These are phyloP conservation scores for Clohesyomyces aquaticus DNA, from an alignment of 495 filamentous ascomycete species.

Conservation along the genomic window DNA sequence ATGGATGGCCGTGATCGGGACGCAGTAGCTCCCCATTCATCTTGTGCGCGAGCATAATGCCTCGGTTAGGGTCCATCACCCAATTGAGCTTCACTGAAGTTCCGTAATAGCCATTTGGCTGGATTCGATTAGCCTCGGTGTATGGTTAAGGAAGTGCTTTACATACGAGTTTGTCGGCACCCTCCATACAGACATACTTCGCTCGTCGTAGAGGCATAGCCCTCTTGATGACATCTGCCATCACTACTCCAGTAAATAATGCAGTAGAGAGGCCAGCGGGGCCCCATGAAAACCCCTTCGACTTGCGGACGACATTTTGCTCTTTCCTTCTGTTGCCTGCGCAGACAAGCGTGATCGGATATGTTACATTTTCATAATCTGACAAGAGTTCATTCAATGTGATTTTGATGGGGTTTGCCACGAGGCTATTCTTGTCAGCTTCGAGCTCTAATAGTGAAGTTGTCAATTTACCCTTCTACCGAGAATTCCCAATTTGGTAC, in stretches of 20 bases:
- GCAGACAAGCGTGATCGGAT: conserved; percentile 88
- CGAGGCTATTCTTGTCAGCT: conserved; percentile 56
- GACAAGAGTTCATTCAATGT: conserved; percentile 73
- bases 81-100: conserved; percentile 88
- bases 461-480: conserved; percentile 69
- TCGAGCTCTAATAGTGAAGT: neutral
- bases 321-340: conserved; percentile 94
- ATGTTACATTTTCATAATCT: conserved; percentile 82
- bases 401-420: conserved; percentile 75
- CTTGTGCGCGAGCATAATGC: conserved; percentile 86
- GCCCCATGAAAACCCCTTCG: conserved; percentile 96
- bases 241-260: conserved; percentile 82
- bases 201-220: conserved; percentile 73
- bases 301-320: conserved; percentile 88
- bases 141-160: neutral
- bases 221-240: conserved; percentile 71
- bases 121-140: conserved; percentile 29
- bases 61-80: conserved; percentile 81
- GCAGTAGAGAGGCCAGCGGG: conserved; percentile 87
- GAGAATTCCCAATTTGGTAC: conserved; percentile 82
- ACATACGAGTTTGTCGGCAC: conserved; percentile 76
- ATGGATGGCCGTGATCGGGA: conserved; percentile 86
- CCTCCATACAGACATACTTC: conserved; percentile 90
- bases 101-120: conserved; percentile 89
- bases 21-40: conserved; percentile 89